Evolutionary conservation across 305 asterid genomes (phyloP).

Genomic region (Rubia balearica): DNA sequence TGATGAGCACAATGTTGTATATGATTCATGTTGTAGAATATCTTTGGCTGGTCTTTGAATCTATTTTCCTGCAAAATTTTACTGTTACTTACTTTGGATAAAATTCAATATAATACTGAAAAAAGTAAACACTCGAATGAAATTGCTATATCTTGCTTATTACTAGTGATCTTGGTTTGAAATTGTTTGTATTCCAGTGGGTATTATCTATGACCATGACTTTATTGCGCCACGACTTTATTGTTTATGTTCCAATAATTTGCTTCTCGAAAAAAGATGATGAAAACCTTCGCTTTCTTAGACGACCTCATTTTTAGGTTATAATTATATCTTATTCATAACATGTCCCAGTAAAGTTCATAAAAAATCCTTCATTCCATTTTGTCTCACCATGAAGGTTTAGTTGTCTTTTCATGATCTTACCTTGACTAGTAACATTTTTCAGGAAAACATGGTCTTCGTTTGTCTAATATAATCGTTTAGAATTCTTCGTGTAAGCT

Average conservation of each 20-base stretch:
- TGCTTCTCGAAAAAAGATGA: too few species aligned
- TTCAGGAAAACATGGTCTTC: conserved; percentile 5
- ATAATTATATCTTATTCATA: too few species aligned
- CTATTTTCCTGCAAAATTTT: too few species aligned
- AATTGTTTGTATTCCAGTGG: conserved; percentile 35
- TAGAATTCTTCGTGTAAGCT: conserved; percentile 22
- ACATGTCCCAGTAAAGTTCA: too few species aligned
- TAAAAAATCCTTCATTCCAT: too few species aligned
- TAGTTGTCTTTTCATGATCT: conserved; percentile 13
- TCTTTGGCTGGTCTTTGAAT: not conserved
- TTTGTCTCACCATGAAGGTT: too few species aligned
- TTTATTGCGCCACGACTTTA: conserved; percentile 48
- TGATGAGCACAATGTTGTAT: not conserved
- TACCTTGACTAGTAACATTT: conserved; percentile 17
- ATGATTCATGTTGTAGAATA: not conserved
- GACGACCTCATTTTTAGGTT: too few species aligned
- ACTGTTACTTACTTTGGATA: not conserved
- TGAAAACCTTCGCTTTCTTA: too few species aligned
- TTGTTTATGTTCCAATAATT: too few species aligned
- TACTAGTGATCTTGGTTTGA: conserved; percentile 45
- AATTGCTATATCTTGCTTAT: conserved; percentile 36
- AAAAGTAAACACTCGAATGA: not conserved
- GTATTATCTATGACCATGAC: conserved; percentile 43
- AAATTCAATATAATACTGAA: not conserved
- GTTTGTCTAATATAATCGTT: conserved; percentile 12